Conservation (phyloP, 1,284 basidiomycete genomes). For the Tetrapyrgos nigripes region DNA sequence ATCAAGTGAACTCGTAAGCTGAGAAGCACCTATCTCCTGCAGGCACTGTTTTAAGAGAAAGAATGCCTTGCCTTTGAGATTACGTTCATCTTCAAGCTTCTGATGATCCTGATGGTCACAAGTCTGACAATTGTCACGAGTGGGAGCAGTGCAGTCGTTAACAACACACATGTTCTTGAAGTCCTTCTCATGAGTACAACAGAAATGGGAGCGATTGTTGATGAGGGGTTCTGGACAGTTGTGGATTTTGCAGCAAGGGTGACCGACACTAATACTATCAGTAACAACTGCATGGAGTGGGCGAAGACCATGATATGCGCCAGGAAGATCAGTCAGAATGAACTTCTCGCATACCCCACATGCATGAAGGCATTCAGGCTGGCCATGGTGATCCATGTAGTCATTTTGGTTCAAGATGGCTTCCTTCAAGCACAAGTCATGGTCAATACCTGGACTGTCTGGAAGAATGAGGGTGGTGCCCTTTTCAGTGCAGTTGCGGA, state of each 20-base stretch:
- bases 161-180: neutral
- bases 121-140: neutral
- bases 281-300: neutral
- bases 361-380: neutral
- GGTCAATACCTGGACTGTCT: neutral
- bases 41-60: neutral
- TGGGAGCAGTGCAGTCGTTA: neutral
- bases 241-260: neutral
- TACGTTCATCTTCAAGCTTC: neutral
- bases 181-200: neutral
- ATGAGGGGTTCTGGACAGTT: neutral
- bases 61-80: neutral
- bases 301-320: neutral
- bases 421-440: neutral
- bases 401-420: neutral
- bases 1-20: too few relatives aligned
- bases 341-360: neutral
- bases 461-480: constrained; percentile 17
- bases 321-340: neutral
- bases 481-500: constrained; percentile 16
- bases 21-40: neutral
- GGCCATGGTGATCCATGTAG: neutral
- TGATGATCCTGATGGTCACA: neutral
- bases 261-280: constrained; percentile 1
- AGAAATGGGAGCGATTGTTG: constrained; percentile 1